phyloP scores from a whole-genome alignment of 345 rosid species.

The Excoecaria agallocha region DNA sequence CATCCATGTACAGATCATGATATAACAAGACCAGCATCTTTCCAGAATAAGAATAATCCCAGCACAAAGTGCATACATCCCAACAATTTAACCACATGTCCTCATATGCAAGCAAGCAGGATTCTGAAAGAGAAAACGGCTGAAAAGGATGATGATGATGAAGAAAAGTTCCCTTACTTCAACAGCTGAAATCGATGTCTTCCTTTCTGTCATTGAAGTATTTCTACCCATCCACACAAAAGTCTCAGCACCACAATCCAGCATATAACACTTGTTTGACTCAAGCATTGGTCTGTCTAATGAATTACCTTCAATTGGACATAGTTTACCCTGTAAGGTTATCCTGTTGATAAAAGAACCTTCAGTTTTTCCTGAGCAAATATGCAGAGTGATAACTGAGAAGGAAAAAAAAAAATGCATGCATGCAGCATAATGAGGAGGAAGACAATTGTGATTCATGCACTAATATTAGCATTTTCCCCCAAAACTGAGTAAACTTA shows the following conservation, averaged over 20 bases:
- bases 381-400: background rate
- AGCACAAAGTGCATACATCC: background rate
- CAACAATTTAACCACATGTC: background rate
- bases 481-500: constrained; percentile 7
- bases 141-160: background rate
- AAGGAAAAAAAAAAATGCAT: background rate
- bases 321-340: constrained; percentile 51
- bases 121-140: background rate
- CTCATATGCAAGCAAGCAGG: background rate
- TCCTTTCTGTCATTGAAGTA: constrained; percentile 61
- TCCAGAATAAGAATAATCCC: background rate
- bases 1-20: background rate
- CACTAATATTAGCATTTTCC: background rate
- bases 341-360: constrained; percentile 47
- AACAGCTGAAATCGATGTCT: constrained; percentile 58
- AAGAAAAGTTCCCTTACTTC: constrained; percentile 48
- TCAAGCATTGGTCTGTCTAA: constrained; percentile 61
- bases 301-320: constrained; percentile 41
- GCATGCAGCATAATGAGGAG: background rate
- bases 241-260: constrained; percentile 60
- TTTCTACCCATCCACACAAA: constrained; percentile 89
- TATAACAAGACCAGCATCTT: background rate
- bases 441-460: background rate
- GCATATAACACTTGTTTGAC: constrained; percentile 68
- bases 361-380: constrained; percentile 10